Base-by-base conservation (phyloP, 1,284 basidiomycete genomes). In the Marasmius oreades region DNA sequence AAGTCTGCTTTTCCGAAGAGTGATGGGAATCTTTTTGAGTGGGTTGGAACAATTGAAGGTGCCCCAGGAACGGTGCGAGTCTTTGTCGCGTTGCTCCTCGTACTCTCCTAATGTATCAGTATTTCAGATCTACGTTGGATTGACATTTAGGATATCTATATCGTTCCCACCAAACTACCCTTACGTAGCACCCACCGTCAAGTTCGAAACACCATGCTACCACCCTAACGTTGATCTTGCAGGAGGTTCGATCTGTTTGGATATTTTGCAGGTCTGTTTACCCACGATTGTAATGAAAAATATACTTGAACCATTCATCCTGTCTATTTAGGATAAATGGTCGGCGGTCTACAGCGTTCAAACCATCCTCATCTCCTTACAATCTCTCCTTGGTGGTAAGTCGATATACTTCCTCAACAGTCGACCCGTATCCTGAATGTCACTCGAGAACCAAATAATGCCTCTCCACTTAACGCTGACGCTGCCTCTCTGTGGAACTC, bases 311-410 rank as follows among this genome's bases (percentile, higher is more conserved):
- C 52, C 46, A 53, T 33, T 33, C 43, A 23, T 51, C 24, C 16
- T 24, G 22, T 53, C 34, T 34, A 44, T 55, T 1, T 61, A 94
- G 88, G 91, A 93, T 70, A 90, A 93, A 67, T 94, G 92, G 92
- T 92, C 90, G 11, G 92, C 92, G 8, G 87, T 93, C 2, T 92
- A 94, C 69, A 92, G 89, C 56, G 92, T 93, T 28, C 90, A 93
- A 62, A 93, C 91, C 0, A 90, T 94, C 45, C 78, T 94, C 12
- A 73, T 94, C n/a, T 93, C 92, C 7, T 70, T 94, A 55, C 92
- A 94, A 65, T 92, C 89, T 8, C 74, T 94, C 26, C 78, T 94
- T 47, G 92, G 92, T 63, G 90, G 91, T 91, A 64, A 44, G 81
- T 72, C 26, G 37, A 24, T 37, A 48, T 24, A 8, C 31, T 50